phyloP scores from a whole-genome alignment of 768 basidiomycete genomes.

The Macrolepiota albuminosa region DNA sequence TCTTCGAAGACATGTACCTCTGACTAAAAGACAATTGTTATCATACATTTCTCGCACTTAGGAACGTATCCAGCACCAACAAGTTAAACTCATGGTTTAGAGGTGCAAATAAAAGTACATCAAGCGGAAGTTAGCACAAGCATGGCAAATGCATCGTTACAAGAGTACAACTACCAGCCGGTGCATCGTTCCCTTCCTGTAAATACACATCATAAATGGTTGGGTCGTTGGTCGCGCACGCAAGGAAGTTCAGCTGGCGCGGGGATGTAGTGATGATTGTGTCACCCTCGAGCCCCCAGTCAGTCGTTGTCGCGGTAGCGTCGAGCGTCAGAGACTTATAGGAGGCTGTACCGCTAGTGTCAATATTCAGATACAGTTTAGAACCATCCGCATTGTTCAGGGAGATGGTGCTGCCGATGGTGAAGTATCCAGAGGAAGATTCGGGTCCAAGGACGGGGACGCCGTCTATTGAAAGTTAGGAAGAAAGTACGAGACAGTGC shows the following conservation, averaged over 20 bases:
- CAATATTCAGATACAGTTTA: constrained; percentile 45
- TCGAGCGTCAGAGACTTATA: constrained; percentile 46
- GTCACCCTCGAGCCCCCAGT: constrained; percentile 57
- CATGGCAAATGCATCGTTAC: constrained; percentile 42
- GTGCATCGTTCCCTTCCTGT: constrained; percentile 46
- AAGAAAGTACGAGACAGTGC: neutral
- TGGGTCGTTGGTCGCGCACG: constrained; percentile 38
- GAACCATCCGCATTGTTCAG: constrained; percentile 37
- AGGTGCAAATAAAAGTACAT: neutral
- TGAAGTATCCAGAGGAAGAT: constrained; percentile 45
- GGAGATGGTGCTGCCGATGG: constrained; percentile 41
- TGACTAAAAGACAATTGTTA: neutral
- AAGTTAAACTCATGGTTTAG: neutral
- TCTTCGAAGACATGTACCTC: too few relatives aligned
- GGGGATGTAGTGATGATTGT: constrained; percentile 52
- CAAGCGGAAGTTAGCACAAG: constrained; percentile 25
- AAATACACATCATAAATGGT: constrained; percentile 43
- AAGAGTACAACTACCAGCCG: constrained; percentile 33
- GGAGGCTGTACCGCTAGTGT: constrained; percentile 36
- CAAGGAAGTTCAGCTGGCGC: constrained; percentile 51
- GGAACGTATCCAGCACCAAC: neutral
- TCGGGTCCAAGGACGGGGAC: constrained; percentile 49
- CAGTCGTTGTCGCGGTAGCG: constrained; percentile 41
- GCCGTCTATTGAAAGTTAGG: constrained; percentile 28
- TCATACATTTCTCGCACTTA: neutral